Evolutionary conservation across 2,329 filamentous ascomycete genomes (phyloP).

Genomic region (Phyllosticta citrichinensis): DNA sequence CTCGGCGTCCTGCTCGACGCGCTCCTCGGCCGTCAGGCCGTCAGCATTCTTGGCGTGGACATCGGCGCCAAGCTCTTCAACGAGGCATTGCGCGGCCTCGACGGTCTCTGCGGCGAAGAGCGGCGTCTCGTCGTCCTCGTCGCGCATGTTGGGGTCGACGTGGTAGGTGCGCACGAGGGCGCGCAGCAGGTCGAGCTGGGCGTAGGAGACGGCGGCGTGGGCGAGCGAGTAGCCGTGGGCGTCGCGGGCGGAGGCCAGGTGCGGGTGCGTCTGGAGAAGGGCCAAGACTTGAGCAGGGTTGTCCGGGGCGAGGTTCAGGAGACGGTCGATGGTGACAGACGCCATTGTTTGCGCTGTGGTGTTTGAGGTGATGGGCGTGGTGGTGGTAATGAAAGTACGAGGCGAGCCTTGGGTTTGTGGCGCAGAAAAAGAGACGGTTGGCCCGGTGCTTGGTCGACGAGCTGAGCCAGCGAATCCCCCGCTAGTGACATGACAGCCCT

Average conservation of each 20-base stretch:
- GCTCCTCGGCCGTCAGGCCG: slow-evolving; percentile 70
- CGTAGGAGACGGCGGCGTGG: slow-evolving; percentile 89
- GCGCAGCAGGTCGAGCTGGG: slow-evolving; percentile 70
- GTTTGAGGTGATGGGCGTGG: not conserved
- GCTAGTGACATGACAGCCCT: no score
- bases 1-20: slow-evolving; percentile 67
- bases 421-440: not conserved
- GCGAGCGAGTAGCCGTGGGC: slow-evolving; percentile 88
- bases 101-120: slow-evolving; percentile 82
- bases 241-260: slow-evolving; percentile 73
- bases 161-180: slow-evolving; percentile 64
- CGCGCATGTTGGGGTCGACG: slow-evolving; percentile 72
- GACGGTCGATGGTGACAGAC: slow-evolving; percentile 33
- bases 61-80: slow-evolving; percentile 74
- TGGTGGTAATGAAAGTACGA: not conserved
- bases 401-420: not conserved
- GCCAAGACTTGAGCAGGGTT: slow-evolving; percentile 63
- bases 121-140: slow-evolving; percentile 91
- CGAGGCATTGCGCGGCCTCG: slow-evolving; percentile 64
- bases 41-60: slow-evolving; percentile 56
- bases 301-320: slow-evolving; percentile 61
- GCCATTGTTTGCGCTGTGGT: slow-evolving; percentile 16
- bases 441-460: no score
- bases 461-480: no score
- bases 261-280: slow-evolving; percentile 62